Conservation (phyloP, 768 basidiomycete species). For the Gymnopilus junonius region DNA sequence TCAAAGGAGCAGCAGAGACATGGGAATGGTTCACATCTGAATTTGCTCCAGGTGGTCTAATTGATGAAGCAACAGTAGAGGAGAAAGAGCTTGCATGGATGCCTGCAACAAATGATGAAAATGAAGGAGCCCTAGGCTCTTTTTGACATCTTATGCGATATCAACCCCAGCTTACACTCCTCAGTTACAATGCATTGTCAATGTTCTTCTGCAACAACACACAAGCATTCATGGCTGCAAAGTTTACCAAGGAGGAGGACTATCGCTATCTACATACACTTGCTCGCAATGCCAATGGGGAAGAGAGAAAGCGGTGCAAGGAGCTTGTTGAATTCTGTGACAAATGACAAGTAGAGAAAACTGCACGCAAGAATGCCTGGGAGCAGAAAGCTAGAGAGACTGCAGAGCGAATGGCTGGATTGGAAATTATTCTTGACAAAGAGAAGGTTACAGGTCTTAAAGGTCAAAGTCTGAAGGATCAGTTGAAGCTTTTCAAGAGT, state of each 20-base stretch:
- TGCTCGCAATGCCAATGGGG: not conserved
- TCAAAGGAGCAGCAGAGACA: slow-evolving; percentile 22
- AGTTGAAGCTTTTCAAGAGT: no score
- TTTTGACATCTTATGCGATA: not conserved
- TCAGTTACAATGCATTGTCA: not conserved
- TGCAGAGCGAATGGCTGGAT: no score
- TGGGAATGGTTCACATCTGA: slow-evolving; percentile 18
- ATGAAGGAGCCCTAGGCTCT: slow-evolving; percentile 22
- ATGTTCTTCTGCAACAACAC: not conserved
- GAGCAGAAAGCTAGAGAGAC: no score
- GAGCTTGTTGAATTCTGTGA: not conserved
- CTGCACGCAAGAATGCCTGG: no score
- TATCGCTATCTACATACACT: not conserved
- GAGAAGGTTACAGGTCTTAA: no score
- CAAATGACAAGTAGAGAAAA: no score
- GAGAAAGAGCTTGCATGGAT: slow-evolving; percentile 13
- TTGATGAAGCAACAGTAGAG: slow-evolving; percentile 4
- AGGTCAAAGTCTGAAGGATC: no score
- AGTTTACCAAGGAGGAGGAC: not conserved
- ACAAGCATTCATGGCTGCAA: not conserved
- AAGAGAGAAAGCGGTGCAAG: not conserved
- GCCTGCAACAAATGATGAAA: slow-evolving; percentile 22
- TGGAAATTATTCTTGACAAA: no score
- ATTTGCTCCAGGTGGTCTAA: slow-evolving; percentile 13
- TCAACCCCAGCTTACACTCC: not conserved